Percentiles rank a stretch among this genome's conserved stretches.
Evolutionary conservation across 2,329 filamentous ascomycete species (phyloP).

Genomic region (Penicillium sp.): DNA sequence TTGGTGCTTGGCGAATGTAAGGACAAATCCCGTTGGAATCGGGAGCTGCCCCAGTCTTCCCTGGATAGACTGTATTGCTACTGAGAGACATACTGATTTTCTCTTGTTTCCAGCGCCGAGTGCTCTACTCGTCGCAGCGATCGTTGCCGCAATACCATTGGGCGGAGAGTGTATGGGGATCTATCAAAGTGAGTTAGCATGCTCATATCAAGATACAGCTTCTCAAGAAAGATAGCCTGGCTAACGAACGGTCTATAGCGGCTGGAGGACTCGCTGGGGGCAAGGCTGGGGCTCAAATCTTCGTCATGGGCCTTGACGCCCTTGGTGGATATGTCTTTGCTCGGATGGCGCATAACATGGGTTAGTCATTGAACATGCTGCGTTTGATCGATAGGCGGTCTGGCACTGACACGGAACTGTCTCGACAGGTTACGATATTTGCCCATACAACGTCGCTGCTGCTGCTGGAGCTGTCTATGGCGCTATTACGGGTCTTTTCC

Average conservation of each 20-base stretch:
- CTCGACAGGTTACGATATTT: constrained; percentile 13
- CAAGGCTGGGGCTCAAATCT: constrained; percentile 2
- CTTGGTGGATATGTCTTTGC: constrained; percentile 19
- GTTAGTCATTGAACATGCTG: neutral
- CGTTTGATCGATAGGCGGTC: neutral
- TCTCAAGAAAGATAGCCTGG: too few relatives aligned
- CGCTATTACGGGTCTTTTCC: constrained; percentile 14
- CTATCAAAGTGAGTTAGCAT: constrained; percentile 8
- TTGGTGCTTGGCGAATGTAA: constrained; percentile 15
- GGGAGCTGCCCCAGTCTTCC: too few relatives aligned
- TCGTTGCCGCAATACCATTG: constrained; percentile 17
- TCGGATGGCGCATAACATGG: constrained; percentile 18
- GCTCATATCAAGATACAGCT: too few relatives aligned
- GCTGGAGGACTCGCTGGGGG: constrained; percentile 11
- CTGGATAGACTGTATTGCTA: neutral
- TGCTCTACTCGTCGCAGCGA: constrained; percentile 13
- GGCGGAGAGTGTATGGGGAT: constrained; percentile 15
- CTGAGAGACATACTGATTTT: neutral
- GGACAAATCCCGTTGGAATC: neutral
- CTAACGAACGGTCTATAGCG: neutral
- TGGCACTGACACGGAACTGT: neutral
- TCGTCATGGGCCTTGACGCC: constrained; percentile 14
- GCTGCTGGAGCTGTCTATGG: constrained; percentile 18
- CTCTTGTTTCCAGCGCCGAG: constrained; percentile 7
- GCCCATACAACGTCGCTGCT: constrained; percentile 16